A percentile compares a stretch with the other conserved stretches of the same genome.
Evolutionary conservation across 805 yeast species (phyloP).

Genomic region (Cyberlindnera americana): DNA sequence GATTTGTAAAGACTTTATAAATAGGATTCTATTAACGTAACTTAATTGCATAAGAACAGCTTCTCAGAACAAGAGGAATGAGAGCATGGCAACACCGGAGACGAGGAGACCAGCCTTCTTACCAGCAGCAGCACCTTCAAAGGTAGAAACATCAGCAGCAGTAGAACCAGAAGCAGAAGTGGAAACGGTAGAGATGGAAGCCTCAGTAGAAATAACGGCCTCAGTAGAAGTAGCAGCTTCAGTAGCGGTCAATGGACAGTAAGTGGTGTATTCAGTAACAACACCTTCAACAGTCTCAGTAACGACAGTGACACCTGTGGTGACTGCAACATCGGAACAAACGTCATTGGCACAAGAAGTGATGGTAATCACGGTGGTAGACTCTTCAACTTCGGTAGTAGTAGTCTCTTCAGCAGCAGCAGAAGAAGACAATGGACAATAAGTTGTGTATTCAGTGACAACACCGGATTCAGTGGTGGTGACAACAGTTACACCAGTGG

Average conservation of each 20-base stretch:
- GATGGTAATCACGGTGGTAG: conserved; percentile 11
- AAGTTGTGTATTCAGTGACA: conserved; percentile 21
- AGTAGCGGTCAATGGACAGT: conserved; percentile 22
- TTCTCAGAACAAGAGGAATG: conserved; percentile 22
- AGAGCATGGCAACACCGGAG: conserved; percentile 24
- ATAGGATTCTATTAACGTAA: too few species aligned
- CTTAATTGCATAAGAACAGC: too few species aligned
- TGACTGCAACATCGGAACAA: conserved; percentile 18
- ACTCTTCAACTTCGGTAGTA: conserved; percentile 11
- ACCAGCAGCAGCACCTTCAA: conserved; percentile 20
- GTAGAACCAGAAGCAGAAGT: conserved; percentile 4
- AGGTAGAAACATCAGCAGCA: too few species aligned
- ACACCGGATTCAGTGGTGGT: conserved; percentile 27
- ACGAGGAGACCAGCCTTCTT: conserved; percentile 16
- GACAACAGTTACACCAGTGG: conserved; percentile 30
- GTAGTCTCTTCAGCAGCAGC: conserved; percentile 1
- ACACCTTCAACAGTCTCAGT: conserved; percentile 28
- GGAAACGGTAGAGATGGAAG: conserved; percentile 1
- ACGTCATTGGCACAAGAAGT: conserved; percentile 8
- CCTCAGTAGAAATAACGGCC: conserved; percentile 9
- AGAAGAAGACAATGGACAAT: conserved; percentile 23
- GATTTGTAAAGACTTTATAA: too few species aligned
- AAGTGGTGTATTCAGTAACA: conserved; percentile 20
- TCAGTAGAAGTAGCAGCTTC: conserved; percentile 16
- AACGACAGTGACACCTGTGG: conserved; percentile 31